A percentile compares a stretch with the other conserved stretches of the same genome.
Evolutionary conservation across 2,329 filamentous ascomycete species (phyloP).

Genomic region (Penicillium glabrum): DNA sequence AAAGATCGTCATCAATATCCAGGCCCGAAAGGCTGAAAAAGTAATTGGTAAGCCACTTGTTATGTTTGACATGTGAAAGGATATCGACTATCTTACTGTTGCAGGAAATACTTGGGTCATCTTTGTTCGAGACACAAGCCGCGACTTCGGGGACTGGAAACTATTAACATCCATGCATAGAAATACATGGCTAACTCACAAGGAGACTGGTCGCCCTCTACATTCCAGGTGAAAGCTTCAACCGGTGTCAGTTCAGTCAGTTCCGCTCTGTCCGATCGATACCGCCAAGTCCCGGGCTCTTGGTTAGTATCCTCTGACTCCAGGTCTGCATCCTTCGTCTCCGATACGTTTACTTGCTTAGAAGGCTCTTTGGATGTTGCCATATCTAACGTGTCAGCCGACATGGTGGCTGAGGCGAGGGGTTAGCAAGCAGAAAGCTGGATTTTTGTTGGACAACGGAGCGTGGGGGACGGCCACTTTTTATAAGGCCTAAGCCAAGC

Average conservation of each 20-base stretch:
- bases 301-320: constrained; percentile 7
- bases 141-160: constrained; percentile 37
- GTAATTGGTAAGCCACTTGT: neutral
- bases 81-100: constrained; percentile 23
- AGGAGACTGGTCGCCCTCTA: constrained; percentile 39
- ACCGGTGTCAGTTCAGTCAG: constrained; percentile 33
- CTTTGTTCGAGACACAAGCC: constrained; percentile 37
- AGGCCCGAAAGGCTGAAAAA: constrained; percentile 29
- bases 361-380: neutral
- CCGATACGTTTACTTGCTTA: neutral
- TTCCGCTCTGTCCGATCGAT: constrained; percentile 17
- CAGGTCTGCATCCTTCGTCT: neutral
- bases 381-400: neutral
- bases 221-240: constrained; percentile 40
- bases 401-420: neutral
- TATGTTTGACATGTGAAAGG: neutral
- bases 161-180: neutral
- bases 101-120: constrained; percentile 32
- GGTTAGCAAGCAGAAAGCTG: neutral
- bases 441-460: neutral
- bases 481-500: neutral
- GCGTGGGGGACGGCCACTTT: no score
- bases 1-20: constrained; percentile 28
- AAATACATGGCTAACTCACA: constrained; percentile 23
- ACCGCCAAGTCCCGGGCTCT: constrained; percentile 4